Evolutionary conservation across 306 rosid species (phyloP).

Genomic region (Castanea crenata): DNA sequence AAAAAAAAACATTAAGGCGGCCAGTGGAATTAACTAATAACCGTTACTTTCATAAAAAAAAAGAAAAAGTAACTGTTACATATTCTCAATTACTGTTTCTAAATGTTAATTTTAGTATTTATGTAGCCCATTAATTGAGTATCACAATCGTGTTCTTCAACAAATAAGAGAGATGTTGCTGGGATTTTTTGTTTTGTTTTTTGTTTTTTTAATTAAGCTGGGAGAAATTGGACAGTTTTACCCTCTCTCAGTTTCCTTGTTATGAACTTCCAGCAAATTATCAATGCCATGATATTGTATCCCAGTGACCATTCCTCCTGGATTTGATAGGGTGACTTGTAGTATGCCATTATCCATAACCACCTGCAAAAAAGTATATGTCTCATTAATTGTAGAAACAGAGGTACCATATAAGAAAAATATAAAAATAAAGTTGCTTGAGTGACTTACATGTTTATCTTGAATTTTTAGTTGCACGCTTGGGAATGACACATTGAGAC

Average conservation of each 20-base stretch:
- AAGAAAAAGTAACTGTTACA: too few relatives aligned
- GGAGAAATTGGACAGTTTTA: background rate
- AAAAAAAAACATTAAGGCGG: too few relatives aligned
- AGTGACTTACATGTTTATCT: constrained; percentile 40
- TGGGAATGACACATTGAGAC: constrained; percentile 23
- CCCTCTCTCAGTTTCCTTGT: constrained; percentile 79
- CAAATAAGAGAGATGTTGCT: background rate
- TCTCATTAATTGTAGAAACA: too few relatives aligned
- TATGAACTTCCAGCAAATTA: constrained; percentile 84
- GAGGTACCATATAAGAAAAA: background rate
- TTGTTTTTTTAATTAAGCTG: too few relatives aligned
- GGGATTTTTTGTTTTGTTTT: too few relatives aligned
- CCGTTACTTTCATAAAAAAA: too few relatives aligned
- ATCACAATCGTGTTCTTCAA: background rate
- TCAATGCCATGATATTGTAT: constrained; percentile 70
- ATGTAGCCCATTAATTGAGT: background rate
- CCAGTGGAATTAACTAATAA: too few relatives aligned
- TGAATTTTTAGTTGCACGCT: constrained; percentile 46
- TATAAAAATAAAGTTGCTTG: background rate
- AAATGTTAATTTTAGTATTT: too few relatives aligned
- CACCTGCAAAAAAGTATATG: constrained; percentile 49
- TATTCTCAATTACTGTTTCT: too few relatives aligned
- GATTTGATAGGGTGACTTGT: constrained; percentile 78
- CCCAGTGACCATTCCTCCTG: constrained; percentile 81
- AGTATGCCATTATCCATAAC: constrained; percentile 91